These are phyloP conservation scores for Mentha longifolia DNA, from an alignment of 257 asterid genomes.

Conservation along the genomic window DNA sequence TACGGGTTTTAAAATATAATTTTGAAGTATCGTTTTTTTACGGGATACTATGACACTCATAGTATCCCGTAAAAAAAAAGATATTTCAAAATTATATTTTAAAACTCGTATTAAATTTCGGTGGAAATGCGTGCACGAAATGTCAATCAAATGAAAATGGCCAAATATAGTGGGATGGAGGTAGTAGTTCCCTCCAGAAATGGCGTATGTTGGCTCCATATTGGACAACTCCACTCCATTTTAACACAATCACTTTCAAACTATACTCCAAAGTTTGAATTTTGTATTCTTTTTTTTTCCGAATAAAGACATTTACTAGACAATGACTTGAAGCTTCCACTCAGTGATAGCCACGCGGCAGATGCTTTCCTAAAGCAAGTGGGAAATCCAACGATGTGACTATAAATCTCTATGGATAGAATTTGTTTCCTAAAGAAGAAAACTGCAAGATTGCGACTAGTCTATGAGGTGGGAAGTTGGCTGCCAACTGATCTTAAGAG, in stretches of 20 bases:
- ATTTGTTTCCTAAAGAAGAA: conserved; percentile 15
- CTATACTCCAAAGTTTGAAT: background rate
- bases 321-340: background rate
- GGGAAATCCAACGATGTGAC: background rate
- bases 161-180: too few species aligned
- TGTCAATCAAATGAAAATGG: too few species aligned
- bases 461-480: background rate
- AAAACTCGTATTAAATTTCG: too few species aligned
- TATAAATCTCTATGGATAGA: background rate
- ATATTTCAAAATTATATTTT: too few species aligned
- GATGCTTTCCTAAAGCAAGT: conserved; percentile 8
- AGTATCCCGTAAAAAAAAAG: too few species aligned
- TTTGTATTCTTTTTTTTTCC: background rate
- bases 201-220: conserved; percentile 11
- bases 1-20: too few species aligned
- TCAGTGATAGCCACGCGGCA: conserved; percentile 13
- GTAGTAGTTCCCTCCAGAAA: too few species aligned
- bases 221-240: background rate
- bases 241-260: background rate
- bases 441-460: background rate
- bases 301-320: conserved; percentile 24
- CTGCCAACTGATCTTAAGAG: background rate
- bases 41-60: too few species aligned
- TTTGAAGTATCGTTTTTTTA: too few species aligned
- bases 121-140: too few species aligned